Base-by-base conservation (phyloP, 371 early-diverging fungal species). In the Apophysomyces ossiformis region DNA sequence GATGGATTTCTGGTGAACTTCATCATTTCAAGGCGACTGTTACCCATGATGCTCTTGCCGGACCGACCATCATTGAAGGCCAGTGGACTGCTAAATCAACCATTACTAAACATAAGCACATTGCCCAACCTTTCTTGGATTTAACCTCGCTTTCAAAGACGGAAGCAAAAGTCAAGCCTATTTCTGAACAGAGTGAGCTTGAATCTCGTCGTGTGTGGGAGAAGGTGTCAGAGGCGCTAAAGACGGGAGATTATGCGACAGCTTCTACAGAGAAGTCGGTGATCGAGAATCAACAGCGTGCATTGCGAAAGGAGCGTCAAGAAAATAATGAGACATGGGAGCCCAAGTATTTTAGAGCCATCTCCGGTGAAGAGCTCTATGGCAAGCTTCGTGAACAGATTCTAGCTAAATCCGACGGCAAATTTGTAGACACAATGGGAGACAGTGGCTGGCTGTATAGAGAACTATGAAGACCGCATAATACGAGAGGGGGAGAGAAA, bases 1-100 rank as follows among this genome's bases (percentile, higher is more conserved):
- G 92, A 9, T 93, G 91, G 88, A 86, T 93, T 69, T 87, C 89
- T 15, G 93, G 93, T 62, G 93, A 92, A 66, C 85, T 91, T 57
- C 90, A 93, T 70, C 86, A 87, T 64, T 89, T 93, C 77, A 90
- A 93, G 70, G 94, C 91, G 13, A 71, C 69, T 5, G 72, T 93
- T 46, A 84, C 64, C 7, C 72, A 77, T 32, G 68, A 77, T 47
- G 46, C 74, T 1, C 57, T 81, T 13, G 61, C 71, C 1, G 78
- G 70, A 37, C 79, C 74, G 18, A 73, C 76, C 5, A 57, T 79
- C 11, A 82, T 90, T 37, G 81, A 85, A 67, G 91, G 92, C 9
- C 84, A 86, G 68, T 92, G 91, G 91, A 87, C 87, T 7, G 89
- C 80, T 12, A 72, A 83, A 63, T 88, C 90, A 11, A 85, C 72